Base-by-base conservation (phyloP, 2,329 filamentous ascomycete species). In the Pseudonectria buxi region DNA sequence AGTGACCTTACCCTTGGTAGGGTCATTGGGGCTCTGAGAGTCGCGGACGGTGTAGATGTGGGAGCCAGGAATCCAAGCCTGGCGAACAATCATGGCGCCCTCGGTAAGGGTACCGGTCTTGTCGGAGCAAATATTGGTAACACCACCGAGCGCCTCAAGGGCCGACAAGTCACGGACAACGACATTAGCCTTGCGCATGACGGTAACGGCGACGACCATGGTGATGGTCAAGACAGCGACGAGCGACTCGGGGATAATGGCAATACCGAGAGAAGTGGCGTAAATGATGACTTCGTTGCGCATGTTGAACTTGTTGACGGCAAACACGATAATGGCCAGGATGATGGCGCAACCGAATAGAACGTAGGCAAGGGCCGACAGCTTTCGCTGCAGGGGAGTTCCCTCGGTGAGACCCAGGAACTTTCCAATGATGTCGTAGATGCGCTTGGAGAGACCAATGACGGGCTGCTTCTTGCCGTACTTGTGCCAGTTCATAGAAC, bases 311-410 rank as follows among this genome's bases (percentile, higher is more conserved):
- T 68, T 65, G 50, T 76, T 76, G 33, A 72, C 74, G 1, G 64
- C 72, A 51, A 78, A 77, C 10, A 78, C 74, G 28, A 78, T 67
- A 37, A 77, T 65, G 18, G 73, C 73, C 18, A 77, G 61, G 14
- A 76, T 52, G 10, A 76, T 56, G n/a, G 74, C 86, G 41, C 84
- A 79, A 30, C 73, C 78, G 53, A 90, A 88, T 3, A 92, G 74
- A 7, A 84, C 64, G 37, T 88, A 81, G 10, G 86, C 86, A 40
- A 92, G 71, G 49, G 84, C 83, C 40, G 82, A 83, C 33, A 92
- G 67, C 60, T 86, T 88, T 45, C 81, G 76, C 61, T 89, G 84
- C 32, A 92, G 67, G 3, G 86, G 86, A 3, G 86, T 92, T 22
- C 86, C 86, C 40, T 80, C 70, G 4, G 69, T 72, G 16, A 77